Conservation (phyloP, 208 protist species). For the Trichomonas tenax region DNA sequence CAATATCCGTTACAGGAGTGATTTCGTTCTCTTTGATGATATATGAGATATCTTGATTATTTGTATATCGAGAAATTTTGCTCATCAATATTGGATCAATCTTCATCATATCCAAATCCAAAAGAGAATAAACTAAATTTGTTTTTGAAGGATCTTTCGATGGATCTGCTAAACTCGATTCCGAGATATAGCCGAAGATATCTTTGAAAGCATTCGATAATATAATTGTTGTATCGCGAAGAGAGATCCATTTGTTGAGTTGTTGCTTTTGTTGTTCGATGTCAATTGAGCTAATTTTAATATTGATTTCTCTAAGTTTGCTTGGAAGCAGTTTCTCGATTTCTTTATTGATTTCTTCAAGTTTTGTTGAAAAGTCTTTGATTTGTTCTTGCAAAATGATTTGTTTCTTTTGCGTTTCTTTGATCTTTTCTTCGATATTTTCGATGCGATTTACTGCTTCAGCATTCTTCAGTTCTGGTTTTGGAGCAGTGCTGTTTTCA, state of each 20-base stretch:
- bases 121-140: neutral
- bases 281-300: neutral
- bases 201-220: neutral
- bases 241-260: neutral
- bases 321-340: neutral
- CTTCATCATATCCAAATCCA: neutral
- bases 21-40: neutral
- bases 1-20: neutral
- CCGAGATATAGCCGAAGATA: neutral
- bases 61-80: neutral
- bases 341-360: neutral
- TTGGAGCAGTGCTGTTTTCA: neutral
- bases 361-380: neutral
- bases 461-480: neutral
- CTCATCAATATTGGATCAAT: neutral
- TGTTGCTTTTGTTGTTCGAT: neutral
- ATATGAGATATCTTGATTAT: neutral
- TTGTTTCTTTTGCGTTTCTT: neutral
- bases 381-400: neutral
- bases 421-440: neutral
- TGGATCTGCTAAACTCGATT: neutral
- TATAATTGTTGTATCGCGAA: neutral
- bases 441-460: neutral
- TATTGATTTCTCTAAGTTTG: neutral
- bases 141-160: neutral